Base-by-base conservation (phyloP, 805 yeast species). In the Vanderwaltozyma yarrowii region DNA sequence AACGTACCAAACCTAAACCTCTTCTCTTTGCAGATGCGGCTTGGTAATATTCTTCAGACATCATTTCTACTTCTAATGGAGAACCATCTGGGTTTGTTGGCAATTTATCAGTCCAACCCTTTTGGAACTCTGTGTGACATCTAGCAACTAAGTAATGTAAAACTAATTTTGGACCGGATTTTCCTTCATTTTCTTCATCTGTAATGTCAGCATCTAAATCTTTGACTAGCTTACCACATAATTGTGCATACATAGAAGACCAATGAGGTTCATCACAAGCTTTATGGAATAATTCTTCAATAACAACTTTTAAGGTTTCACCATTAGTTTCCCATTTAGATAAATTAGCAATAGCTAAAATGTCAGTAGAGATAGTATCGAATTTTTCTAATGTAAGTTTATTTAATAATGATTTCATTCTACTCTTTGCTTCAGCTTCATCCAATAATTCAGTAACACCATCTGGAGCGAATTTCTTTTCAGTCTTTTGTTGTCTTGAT, bases 261-360 rank as follows among this genome's bases (percentile, higher is more conserved):
- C 97, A 92, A 63, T 87, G 92, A 33, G 96, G 94, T 68, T 92
- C 99, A 62, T 92, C 99, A 60, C 88, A 79, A 14, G 98, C 97
- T 66, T 92, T 92, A 44, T 87, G 89, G 64, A 89, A 89, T 1
- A 94, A 82, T 43, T 83, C 72, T 49, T 82, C 84, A 41, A 92
- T 76, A 37, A 88, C 84, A 53, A 75, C 76, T 52, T 80, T 81
- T 46, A 89, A 67, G 9, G 96, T 78, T 49, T 74, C 73, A 36
- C 89, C 89, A 53, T 87, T 84, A 17, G 71, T 77, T 64, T 92
- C 96, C 76, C 80, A 79, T 65, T 74, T 72, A 14, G 96, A 79
- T 68, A 88, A 96, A 44, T 78, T 72, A 30, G 94, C 88, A 55
- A 92, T 71, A 30, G 65, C 69, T 47, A 88, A 64, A 58, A 92